These are phyloP conservation scores for Dalbergia oliveri DNA, from an alignment of 306 rosid species.

Conservation along the genomic window DNA sequence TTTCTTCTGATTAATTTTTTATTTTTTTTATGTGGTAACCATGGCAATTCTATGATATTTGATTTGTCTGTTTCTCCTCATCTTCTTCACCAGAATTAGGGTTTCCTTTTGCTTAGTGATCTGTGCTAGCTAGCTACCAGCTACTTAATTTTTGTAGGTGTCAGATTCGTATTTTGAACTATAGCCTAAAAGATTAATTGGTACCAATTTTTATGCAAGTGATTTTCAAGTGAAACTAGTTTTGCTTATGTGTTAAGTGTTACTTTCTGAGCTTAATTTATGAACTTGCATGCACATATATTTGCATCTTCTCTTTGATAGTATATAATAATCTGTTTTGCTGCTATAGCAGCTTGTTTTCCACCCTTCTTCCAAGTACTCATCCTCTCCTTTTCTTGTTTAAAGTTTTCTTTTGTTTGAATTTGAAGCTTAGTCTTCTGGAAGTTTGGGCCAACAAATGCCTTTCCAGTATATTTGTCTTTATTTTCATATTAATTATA, in stretches of 20 bases:
- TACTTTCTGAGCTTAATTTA: not conserved
- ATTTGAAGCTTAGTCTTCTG: slow-evolving; percentile 21
- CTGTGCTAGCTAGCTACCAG: slow-evolving; percentile 8
- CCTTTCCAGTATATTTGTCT: not conserved
- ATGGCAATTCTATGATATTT: slow-evolving; percentile 9
- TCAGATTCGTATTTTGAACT: not conserved
- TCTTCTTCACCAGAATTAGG: slow-evolving; percentile 44
- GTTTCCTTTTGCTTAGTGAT: slow-evolving; percentile 45
- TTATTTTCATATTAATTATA: slow-evolving; percentile 16
- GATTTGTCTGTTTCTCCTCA: slow-evolving; percentile 7
- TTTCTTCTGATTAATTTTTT: not conserved
- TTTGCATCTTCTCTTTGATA: not conserved
- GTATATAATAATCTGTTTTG: slow-evolving; percentile 29
- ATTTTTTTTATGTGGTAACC: not conserved
- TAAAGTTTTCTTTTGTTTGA: slow-evolving; percentile 6
- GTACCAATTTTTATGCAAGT: slow-evolving; percentile 22
- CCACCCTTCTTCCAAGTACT: not conserved
- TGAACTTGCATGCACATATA: slow-evolving; percentile 30
- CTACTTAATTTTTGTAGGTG: slow-evolving; percentile 1
- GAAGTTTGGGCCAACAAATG: slow-evolving; percentile 37
- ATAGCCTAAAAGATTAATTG: not conserved
- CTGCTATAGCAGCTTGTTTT: not conserved
- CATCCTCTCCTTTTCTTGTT: slow-evolving; percentile 23
- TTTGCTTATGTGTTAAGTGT: not conserved
- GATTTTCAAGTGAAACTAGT: slow-evolving; percentile 12